phyloP scores from a whole-genome alignment of 345 rosid species.

The Combretum micranthum region DNA sequence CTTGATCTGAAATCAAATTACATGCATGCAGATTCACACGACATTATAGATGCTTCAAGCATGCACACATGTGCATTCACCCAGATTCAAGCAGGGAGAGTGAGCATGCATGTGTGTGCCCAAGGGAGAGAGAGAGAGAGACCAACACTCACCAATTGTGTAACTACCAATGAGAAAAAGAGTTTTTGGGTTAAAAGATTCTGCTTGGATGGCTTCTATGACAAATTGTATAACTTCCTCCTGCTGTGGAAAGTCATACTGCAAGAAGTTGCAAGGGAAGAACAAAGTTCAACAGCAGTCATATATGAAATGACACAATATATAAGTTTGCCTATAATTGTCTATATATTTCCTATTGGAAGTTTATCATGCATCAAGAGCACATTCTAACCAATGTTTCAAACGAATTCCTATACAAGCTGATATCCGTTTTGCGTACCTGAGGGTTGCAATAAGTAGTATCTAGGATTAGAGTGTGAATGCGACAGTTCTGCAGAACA shows the following conservation, averaged over 20 bases:
- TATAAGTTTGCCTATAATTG: background rate
- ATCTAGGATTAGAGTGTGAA: conserved; percentile 86
- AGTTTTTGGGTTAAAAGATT: conserved; percentile 79
- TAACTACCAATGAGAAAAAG: conserved; percentile 92
- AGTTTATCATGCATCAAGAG: too few species aligned
- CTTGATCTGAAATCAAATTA: too few species aligned
- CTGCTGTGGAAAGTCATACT: conserved; percentile 97
- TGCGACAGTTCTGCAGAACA: conserved; percentile 25
- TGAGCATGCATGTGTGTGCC: too few species aligned
- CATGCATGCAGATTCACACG: too few species aligned
- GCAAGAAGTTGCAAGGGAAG: conserved; percentile 19
- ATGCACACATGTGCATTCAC: too few species aligned
- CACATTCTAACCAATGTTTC: too few species aligned
- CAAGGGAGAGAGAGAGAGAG: conserved; percentile 7
- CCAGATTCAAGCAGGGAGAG: too few species aligned
- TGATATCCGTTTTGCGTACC: conserved; percentile 30
- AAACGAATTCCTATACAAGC: background rate
- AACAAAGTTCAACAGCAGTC: background rate
- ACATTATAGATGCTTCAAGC: too few species aligned
- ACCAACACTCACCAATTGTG: conserved; percentile 56
- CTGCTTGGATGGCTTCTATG: conserved; percentile 93
- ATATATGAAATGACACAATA: background rate
- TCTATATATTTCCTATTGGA: too few species aligned
- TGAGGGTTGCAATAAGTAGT: conserved; percentile 95
- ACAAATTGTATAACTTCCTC: conserved; percentile 92